Evolutionary conservation across 345 rosid species (phyloP).

Genomic region (Reutealis trisperma): DNA sequence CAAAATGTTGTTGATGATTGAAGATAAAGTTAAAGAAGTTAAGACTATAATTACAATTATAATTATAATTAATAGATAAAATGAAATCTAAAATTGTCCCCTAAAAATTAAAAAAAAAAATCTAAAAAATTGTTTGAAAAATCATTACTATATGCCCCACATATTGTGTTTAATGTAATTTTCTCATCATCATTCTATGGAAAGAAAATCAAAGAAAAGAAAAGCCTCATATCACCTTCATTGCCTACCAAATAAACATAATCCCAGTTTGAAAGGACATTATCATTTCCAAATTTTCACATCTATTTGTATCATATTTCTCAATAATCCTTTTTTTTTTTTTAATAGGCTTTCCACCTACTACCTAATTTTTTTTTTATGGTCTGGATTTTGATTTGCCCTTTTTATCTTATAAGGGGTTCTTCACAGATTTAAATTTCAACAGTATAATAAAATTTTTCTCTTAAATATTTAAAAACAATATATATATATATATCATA

Average conservation of each 20-base stretch:
- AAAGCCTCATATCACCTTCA: not conserved
- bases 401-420: too few relatives aligned
- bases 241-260: not conserved
- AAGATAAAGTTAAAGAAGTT: not conserved
- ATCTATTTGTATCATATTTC: not conserved
- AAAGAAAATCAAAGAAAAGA: not conserved
- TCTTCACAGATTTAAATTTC: too few relatives aligned
- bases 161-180: not conserved
- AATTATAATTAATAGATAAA: too few relatives aligned
- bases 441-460: too few relatives aligned
- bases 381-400: too few relatives aligned
- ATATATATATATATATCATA: too few relatives aligned
- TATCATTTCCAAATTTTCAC: not conserved
- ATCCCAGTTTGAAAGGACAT: not conserved
- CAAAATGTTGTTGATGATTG: conserved; percentile 12
- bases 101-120: too few relatives aligned
- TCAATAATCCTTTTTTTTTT: not conserved
- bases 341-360: too few relatives aligned
- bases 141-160: not conserved
- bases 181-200: not conserved
- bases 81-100: not conserved
- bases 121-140: not conserved
- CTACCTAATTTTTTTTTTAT: too few relatives aligned
- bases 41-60: not conserved
- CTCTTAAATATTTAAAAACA: too few relatives aligned